These are phyloP conservation scores for Cytospora piceicola DNA, from an alignment of 2,329 filamentous ascomycete species.

Conservation along the genomic window DNA sequence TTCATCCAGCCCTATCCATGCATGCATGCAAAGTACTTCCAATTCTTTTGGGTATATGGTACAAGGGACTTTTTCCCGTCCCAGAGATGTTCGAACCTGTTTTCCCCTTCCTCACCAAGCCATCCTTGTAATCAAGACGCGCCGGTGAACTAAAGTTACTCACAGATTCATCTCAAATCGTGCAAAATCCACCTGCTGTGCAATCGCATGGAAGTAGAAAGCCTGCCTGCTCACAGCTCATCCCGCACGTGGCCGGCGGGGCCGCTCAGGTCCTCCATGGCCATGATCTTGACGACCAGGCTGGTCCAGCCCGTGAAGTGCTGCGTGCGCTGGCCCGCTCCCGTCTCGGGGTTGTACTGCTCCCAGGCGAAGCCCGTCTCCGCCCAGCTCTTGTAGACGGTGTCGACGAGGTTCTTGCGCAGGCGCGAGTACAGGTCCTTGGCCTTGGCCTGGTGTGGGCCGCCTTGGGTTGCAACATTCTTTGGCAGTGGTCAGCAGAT, in stretches of 20 bases:
- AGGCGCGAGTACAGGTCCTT: slow-evolving; percentile 75
- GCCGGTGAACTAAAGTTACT: background rate
- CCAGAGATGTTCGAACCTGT: background rate
- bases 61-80: background rate
- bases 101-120: background rate
- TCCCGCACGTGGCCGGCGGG: slow-evolving; percentile 44
- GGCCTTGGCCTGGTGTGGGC: slow-evolving; percentile 71
- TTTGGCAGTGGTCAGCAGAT: slow-evolving; percentile 37
- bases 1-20: background rate
- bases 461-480: slow-evolving; percentile 67
- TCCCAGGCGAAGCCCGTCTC: slow-evolving; percentile 98
- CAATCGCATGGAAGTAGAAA: background rate
- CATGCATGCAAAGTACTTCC: slow-evolving; percentile 2
- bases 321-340: slow-evolving; percentile 90
- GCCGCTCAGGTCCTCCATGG: slow-evolving; percentile 73
- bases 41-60: background rate
- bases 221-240: slow-evolving; percentile 47
- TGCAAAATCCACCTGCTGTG: background rate
- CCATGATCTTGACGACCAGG: slow-evolving; percentile 95
- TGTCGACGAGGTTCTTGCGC: slow-evolving; percentile 83
- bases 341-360: slow-evolving; percentile 94
- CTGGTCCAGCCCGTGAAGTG: slow-evolving; percentile 99
- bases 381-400: slow-evolving; percentile 85
- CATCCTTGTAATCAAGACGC: background rate
- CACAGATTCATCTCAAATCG: background rate